Conservation (phyloP, 805 yeast species). For the Suhomyces vadensis region DNA sequence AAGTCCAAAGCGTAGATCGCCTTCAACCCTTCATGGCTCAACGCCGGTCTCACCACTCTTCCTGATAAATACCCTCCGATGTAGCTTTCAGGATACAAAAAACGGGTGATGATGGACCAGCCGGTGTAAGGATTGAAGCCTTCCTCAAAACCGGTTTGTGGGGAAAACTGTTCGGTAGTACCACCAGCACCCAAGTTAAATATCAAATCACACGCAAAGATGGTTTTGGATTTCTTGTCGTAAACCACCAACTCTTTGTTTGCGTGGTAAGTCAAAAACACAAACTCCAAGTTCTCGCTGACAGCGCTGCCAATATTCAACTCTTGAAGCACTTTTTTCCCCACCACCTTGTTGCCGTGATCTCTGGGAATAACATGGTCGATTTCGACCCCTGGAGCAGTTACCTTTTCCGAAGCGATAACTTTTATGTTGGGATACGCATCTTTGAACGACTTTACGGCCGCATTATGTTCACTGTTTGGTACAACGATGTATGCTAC, state of each 20-base stretch:
- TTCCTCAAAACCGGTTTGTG: conserved; percentile 13
- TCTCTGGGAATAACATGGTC: conserved; percentile 6
- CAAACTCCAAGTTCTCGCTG: conserved; percentile 13
- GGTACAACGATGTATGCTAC: conserved; percentile 16
- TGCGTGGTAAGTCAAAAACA: conserved; percentile 12
- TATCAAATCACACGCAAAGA: conserved; percentile 16
- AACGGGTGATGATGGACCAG: conserved; percentile 14
- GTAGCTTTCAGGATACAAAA: conserved; percentile 12
- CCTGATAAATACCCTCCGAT: conserved; percentile 9
- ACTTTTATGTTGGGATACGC: conserved; percentile 16
- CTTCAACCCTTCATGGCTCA: conserved; percentile 20
- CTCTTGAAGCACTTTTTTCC: conserved; percentile 15
- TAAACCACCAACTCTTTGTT: conserved; percentile 17
- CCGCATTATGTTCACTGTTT: conserved; percentile 16
- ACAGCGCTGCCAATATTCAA: conserved; percentile 12
- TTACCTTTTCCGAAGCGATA: conserved; percentile 11
- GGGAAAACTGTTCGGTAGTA: conserved; percentile 17
- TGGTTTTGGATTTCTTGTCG: conserved; percentile 11
- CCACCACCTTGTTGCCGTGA: conserved; percentile 20
- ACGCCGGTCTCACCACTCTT: conserved; percentile 5
- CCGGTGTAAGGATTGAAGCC: conserved; percentile 16
- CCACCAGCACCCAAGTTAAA: conserved; percentile 14
- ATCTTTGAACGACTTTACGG: conserved; percentile 11
- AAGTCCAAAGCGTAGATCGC: conserved; percentile 45
- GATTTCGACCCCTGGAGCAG: conserved; percentile 3